phyloP scores from a whole-genome alignment of 306 rosid species.

The Astragalus membranaceus region DNA sequence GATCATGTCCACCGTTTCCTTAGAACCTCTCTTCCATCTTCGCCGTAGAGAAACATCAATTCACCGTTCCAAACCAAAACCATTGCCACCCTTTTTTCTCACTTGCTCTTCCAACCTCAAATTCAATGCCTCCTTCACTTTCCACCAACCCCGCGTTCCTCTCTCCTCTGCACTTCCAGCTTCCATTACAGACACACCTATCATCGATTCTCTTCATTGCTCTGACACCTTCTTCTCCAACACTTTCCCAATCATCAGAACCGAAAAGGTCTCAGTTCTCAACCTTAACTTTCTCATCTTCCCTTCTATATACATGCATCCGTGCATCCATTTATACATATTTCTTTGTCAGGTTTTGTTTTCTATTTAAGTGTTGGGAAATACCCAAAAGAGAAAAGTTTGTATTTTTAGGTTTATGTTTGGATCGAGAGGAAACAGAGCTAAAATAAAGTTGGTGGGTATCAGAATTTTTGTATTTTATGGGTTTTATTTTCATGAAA shows the following conservation, averaged over 20 bases:
- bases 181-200: conserved; percentile 23
- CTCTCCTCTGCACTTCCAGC: conserved; percentile 26
- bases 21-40: conserved; percentile 34
- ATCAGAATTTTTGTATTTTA: not conserved
- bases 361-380: not conserved
- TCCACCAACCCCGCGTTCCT: conserved; percentile 18
- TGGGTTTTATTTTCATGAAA: not conserved
- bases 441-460: not conserved
- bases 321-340: not conserved
- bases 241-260: conserved; percentile 42
- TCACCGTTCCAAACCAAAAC: conserved; percentile 10
- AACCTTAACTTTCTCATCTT: not conserved
- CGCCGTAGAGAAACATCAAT: conserved; percentile 6
- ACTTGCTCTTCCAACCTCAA: conserved; percentile 23
- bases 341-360: not conserved
- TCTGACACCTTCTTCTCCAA: conserved; percentile 33
- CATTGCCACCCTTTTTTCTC: conserved; percentile 20
- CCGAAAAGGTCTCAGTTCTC: conserved; percentile 34
- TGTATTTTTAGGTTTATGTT: not conserved
- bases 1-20: conserved; percentile 48
- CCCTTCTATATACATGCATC: not conserved
- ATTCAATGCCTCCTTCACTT: conserved; percentile 37
- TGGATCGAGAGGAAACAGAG: not conserved
- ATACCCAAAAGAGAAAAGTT: not conserved
- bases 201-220: conserved; percentile 24